Evolutionary conservation across 805 yeast species (phyloP), one percentile per base, ranked within the genome.

Genomic region (Metschnikowia similis): DNA sequence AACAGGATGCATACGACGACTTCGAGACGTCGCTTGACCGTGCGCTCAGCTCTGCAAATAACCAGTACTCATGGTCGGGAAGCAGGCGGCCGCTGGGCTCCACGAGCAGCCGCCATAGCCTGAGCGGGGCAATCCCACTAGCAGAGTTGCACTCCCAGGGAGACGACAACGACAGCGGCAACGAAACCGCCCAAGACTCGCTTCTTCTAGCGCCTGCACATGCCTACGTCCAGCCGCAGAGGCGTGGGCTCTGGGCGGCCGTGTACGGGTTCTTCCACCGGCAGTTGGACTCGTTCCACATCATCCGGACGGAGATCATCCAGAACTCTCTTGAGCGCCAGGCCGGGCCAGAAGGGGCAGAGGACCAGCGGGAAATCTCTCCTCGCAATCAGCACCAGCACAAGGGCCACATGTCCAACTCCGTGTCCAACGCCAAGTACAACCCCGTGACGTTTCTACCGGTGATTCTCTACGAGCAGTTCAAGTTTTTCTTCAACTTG

Each of bases 401-500:
- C 40, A 49, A 43, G 29, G 13, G 46, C 30, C 76, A 65, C 53
- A 70, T 94, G 1, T 70, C 89, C 10, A 94, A 94, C 65, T 88
- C 94, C 6, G 80, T 94, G 11, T 87, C 96, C 42, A 94, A 94
- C 67, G 98, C 99, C 21, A 92, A 91, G 68, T 94, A 94, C 69
- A 88, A 88, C 59, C 88, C 94, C 2, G 64, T 89, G 35, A 83
- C 96, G 1, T 94, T 94, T 61, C 69, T 94, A 8, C 99, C 99
- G 3, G 76, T 89, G 39, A 83, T 94, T 48, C 76, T 94, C 30
- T 95, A 87, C 66, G 97, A 92, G 65, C 99, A 94, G 74, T 94
- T 94, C 82, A 90, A 91, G 71, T 92, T 94, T 66, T 94, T 94
- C 69, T 94, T 90, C 77, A 94, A 94, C 68, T 72, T 94, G 43